Conservation (phyloP, 352 stramenopile genomes). For the Pythium rishiriense region DNA sequence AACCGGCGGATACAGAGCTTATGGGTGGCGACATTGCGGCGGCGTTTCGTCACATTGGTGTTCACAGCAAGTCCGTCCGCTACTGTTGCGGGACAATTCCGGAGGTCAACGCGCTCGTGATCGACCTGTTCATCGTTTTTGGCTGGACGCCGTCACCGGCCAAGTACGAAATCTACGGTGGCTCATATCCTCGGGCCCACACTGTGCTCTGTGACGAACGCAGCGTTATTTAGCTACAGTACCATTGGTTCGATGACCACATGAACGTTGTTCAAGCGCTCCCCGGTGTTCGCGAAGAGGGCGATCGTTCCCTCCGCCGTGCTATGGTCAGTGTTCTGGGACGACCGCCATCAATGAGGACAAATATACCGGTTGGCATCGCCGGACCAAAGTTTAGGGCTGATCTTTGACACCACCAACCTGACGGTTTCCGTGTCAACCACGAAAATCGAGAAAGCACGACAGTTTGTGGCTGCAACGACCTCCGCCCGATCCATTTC, state of each 20-base stretch:
- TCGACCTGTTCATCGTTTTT: constrained; percentile 19
- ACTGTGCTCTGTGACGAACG: not conserved
- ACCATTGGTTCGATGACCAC: constrained; percentile 32
- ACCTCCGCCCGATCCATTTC: not conserved
- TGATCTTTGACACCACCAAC: constrained; percentile 18
- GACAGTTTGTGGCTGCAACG: not conserved
- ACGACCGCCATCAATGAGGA: constrained; percentile 24
- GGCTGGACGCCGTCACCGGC: constrained; percentile 20
- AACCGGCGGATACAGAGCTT: not conserved
- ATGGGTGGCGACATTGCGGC: constrained; percentile 16
- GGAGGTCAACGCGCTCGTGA: constrained; percentile 14
- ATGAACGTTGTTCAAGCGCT: constrained; percentile 11
- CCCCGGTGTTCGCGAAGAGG: not conserved
- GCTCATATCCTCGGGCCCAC: constrained; percentile 15
- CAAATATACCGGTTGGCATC: constrained; percentile 21
- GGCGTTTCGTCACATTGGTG: constrained; percentile 15
- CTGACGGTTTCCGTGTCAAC: constrained; percentile 21
- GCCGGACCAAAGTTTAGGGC: constrained; percentile 17
- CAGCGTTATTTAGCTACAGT: constrained; percentile 14
- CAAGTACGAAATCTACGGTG: constrained; percentile 22
- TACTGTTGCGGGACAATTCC: constrained; percentile 5
- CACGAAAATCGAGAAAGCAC: constrained; percentile 20
- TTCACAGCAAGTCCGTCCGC: constrained; percentile 18
- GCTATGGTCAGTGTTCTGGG: constrained; percentile 20
- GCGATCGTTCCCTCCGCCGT: constrained; percentile 12